Percentiles rank a stretch among this genome's conserved stretches.
phyloP scores from a whole-genome alignment of 352 stramenopile species.

The Plasmopara muralis region DNA sequence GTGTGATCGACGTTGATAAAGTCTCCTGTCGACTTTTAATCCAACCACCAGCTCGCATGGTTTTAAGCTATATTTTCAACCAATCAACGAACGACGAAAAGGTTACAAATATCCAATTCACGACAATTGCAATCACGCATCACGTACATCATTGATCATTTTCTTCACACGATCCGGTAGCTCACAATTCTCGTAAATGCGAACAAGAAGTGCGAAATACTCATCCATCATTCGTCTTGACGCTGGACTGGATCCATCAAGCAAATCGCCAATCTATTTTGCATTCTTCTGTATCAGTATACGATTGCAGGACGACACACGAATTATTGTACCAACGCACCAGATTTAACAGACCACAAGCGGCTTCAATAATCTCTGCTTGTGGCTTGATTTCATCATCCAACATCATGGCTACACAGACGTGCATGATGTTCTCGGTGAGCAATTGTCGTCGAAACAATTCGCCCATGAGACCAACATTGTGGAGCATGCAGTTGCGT shows the following conservation, averaged over 20 bases:
- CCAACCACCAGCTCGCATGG: conserved; percentile 42
- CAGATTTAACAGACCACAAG: conserved; percentile 52
- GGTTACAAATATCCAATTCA: neutral
- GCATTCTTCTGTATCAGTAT: neutral
- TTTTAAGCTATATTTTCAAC: conserved; percentile 27
- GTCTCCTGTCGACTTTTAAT: conserved; percentile 41
- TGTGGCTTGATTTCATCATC: conserved; percentile 63
- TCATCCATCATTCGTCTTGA: conserved; percentile 79
- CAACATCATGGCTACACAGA: conserved; percentile 80
- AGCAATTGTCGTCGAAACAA: conserved; percentile 73
- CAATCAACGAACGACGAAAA: too few relatives aligned
- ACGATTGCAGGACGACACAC: neutral
- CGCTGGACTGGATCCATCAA: conserved; percentile 75
- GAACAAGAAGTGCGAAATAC: conserved; percentile 66
- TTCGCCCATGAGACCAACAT: conserved; percentile 66
- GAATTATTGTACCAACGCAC: conserved; percentile 13
- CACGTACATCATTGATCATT: conserved; percentile 46
- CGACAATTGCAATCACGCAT: conserved; percentile 3
- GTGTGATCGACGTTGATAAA: conserved; percentile 17
- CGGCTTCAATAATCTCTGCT: conserved; percentile 56
- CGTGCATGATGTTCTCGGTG: conserved; percentile 82
- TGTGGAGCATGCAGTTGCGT: conserved; percentile 67
- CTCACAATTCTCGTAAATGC: conserved; percentile 36
- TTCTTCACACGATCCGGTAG: conserved; percentile 32
- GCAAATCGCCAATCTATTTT: conserved; percentile 66